Evolutionary conservation across 129 eudicot genomes (phyloP).

Genomic region (Lactuca sativa): DNA sequence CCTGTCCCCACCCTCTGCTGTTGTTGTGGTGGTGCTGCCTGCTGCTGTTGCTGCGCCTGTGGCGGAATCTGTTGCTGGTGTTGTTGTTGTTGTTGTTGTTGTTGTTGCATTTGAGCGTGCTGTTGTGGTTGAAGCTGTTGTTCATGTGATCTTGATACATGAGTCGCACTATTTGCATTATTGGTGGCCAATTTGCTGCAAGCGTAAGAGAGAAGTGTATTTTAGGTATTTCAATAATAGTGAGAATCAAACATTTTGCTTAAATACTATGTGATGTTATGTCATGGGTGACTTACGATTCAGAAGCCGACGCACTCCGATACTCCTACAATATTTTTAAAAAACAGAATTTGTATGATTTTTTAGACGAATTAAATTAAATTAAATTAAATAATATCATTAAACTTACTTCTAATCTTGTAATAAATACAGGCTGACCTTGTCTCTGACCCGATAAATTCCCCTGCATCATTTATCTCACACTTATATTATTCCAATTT

Average conservation of each 20-base stretch:
- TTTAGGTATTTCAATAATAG: too few relatives aligned
- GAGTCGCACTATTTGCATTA: constrained; percentile 95
- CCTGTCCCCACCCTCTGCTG: constrained; percentile 68
- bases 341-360: neutral
- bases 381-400: neutral
- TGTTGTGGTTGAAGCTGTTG: constrained; percentile 67
- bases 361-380: neutral
- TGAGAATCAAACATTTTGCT: too few relatives aligned
- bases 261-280: too few relatives aligned
- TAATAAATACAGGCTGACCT: too few relatives aligned
- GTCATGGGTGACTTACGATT: constrained; percentile 92
- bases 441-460: too few relatives aligned
- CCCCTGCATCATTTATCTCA: too few relatives aligned
- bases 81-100: constrained; percentile 42
- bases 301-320: constrained; percentile 90
- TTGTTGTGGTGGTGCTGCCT: too few relatives aligned
- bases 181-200: too few relatives aligned
- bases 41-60: too few relatives aligned
- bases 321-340: constrained; percentile 87
- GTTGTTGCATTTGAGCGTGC: constrained; percentile 43
- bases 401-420: too few relatives aligned
- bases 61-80: too few relatives aligned
- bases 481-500: too few relatives aligned
- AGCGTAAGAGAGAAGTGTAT: constrained; percentile 55
- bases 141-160: constrained; percentile 99